phyloP scores from a whole-genome alignment of 306 rosid genomes.

The cucumber (Cucumis sativus) region DNA sequence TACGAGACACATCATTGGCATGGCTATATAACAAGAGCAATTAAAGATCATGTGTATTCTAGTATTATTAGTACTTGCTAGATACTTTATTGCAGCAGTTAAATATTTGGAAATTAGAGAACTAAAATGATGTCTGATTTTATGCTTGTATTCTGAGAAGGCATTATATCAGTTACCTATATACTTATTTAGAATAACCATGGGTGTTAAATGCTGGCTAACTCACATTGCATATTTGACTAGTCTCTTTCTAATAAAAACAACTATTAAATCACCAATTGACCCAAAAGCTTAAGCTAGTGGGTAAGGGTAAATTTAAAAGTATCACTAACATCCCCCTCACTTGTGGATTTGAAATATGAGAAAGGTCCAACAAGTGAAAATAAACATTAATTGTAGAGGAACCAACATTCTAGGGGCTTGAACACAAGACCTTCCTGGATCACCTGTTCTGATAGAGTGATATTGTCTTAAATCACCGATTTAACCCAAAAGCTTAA shows the following conservation, averaged over 20 bases:
- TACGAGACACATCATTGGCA: neutral
- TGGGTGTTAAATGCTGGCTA: neutral
- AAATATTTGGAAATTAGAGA: slow-evolving; percentile 1
- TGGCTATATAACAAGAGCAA: neutral
- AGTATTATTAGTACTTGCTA: neutral
- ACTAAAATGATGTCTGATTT: neutral
- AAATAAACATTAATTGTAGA: too few species aligned
- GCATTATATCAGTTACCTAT: neutral
- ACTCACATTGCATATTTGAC: neutral
- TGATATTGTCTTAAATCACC: too few species aligned
- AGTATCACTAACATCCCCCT: too few species aligned
- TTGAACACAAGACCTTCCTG: too few species aligned
- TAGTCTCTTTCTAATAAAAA: neutral
- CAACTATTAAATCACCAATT: too few species aligned
- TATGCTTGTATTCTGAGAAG: neutral
- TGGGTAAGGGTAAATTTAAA: too few species aligned
- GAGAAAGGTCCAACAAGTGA: too few species aligned
- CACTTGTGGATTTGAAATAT: too few species aligned
- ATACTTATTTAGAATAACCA: neutral
- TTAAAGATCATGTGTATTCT: neutral
- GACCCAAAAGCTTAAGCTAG: too few species aligned
- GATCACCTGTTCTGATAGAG: too few species aligned
- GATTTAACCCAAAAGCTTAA: too few species aligned
- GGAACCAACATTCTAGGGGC: too few species aligned
- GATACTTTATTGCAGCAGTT: neutral